phyloP scores from a whole-genome alignment of 1,139 yeast species.

The Lodderomyces parapsilosis region DNA sequence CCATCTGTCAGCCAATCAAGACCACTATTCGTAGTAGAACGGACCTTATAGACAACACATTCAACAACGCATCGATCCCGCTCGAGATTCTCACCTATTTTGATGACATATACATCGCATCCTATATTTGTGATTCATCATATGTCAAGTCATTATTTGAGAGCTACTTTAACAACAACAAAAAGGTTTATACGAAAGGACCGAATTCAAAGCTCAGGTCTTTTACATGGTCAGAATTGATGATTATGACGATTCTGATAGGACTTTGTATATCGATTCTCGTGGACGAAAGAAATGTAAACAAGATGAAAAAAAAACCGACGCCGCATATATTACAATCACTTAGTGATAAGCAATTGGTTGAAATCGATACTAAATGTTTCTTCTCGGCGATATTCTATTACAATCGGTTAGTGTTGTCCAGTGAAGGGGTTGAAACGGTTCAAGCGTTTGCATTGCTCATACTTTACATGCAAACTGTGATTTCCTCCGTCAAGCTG shows the following conservation, averaged over 20 bases:
- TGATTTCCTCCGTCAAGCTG: slow-evolving; percentile 38
- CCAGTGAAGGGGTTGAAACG: slow-evolving; percentile 50
- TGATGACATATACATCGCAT: slow-evolving; percentile 9
- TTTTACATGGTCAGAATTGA: slow-evolving; percentile 11
- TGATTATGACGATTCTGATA: slow-evolving; percentile 9
- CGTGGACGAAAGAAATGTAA: slow-evolving; percentile 10
- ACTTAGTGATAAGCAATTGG: slow-evolving; percentile 15
- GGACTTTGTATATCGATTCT: slow-evolving; percentile 8
- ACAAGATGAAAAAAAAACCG: slow-evolving; percentile 1
- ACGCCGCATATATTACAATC: slow-evolving; percentile 6
- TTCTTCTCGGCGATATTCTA: slow-evolving; percentile 42
- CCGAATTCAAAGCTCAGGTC: slow-evolving; percentile 16
- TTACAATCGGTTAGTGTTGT: slow-evolving; percentile 43
- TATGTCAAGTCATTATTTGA: slow-evolving; percentile 9
- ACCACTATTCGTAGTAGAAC: slow-evolving; percentile 6
- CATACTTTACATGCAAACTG: slow-evolving; percentile 42
- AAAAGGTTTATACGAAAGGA: slow-evolving; percentile 2
- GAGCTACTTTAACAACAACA: slow-evolving; percentile 5
- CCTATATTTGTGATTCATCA: slow-evolving; percentile 8
- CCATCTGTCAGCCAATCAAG: slow-evolving; percentile 11
- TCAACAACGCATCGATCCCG: slow-evolving; percentile 6
- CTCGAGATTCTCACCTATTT: slow-evolving; percentile 8
- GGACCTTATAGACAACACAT: slow-evolving; percentile 11
- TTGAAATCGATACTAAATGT: slow-evolving; percentile 24
- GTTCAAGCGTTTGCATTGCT: slow-evolving; percentile 50